A percentile compares a stretch with the other conserved stretches of the same genome.
Conservation (phyloP, 1,139 yeast species). For the Hansenula lynferdii region DNA sequence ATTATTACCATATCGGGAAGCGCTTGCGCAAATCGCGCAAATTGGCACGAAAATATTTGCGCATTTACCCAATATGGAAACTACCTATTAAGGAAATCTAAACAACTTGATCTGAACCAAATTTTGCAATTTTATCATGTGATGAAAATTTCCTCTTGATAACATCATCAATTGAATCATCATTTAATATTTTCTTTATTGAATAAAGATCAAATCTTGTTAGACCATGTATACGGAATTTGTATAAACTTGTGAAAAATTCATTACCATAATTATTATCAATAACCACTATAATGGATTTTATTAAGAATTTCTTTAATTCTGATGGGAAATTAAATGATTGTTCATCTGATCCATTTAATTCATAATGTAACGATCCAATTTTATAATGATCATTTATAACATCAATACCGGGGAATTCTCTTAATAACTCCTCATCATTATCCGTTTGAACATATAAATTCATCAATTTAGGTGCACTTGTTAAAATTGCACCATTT, state of each 20-base stretch:
- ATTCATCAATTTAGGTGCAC: conserved; percentile 30
- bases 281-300: conserved; percentile 25
- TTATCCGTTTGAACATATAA: conserved; percentile 23
- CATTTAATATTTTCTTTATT: conserved; percentile 18
- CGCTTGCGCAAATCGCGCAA: neutral
- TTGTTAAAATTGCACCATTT: conserved; percentile 27
- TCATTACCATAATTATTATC: conserved; percentile 30
- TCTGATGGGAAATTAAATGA: conserved; percentile 24
- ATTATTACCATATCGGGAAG: neutral
- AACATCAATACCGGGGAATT: conserved; percentile 10
- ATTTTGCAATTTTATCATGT: neutral
- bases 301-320: conserved; percentile 26
- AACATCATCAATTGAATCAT: conserved; percentile 12
- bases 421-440: conserved; percentile 2
- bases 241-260: conserved; percentile 28
- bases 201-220: conserved; percentile 28
- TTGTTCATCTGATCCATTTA: conserved; percentile 24
- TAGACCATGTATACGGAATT: conserved; percentile 30
- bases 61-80: neutral
- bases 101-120: neutral
- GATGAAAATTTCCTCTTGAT: conserved; percentile 10
- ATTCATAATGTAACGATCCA: conserved; percentile 23
- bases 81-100: neutral
- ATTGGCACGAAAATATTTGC: neutral
- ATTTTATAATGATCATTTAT: conserved; percentile 22